Evolutionary conservation across 805 yeast genomes (phyloP), one percentile per base, ranked within the genome.

Genomic region (Wickerhamiella hasegawae): DNA sequence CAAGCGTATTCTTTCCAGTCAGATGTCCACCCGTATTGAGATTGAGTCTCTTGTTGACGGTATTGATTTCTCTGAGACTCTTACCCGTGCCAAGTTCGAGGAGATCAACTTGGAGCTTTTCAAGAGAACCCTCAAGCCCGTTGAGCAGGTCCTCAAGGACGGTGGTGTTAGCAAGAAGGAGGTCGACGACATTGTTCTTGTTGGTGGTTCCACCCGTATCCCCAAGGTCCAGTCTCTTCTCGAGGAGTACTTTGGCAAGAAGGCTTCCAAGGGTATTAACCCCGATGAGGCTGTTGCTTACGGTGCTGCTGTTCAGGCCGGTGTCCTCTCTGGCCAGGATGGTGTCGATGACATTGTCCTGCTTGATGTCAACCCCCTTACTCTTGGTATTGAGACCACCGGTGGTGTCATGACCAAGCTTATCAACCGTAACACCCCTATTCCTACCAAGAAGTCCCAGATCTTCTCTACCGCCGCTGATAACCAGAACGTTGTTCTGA

Each of bases 281-380:
- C 97, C 98, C 45, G 98, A 87, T 66, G 98, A 87, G 70, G 98
- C 98, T 59, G 97, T 87, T 55, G 98, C 97, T 30, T 87, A 76
- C 53, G 98, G 98, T 73, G 97, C 97, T 42, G 96, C 98, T 45
- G 96, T 87, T 45, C 98, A 87, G 69, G 97, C 94, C 39, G 97
- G 97, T 68, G 92, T 87, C 49, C 68, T 87, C 46, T 75, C 93
- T 38, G 97, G 97, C 62, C 95, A 85, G 63, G 84, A 78, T 53
- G 90, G 92, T 60, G 90, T 76, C 44, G 92, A 79, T 52, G 90
- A 79, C 56, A 76, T 79, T 51, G 87, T 87, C 45, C 68, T 84
- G 54, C 71, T 85, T 54, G 96, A 84, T 65, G 95, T 84, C 44
- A 82, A 85, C 52, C 93, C 96, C 52, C 73, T 84, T 57, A 84